These are phyloP conservation scores for Millerozyma miso DNA, from an alignment of 805 yeast species.

Conservation along the genomic window DNA sequence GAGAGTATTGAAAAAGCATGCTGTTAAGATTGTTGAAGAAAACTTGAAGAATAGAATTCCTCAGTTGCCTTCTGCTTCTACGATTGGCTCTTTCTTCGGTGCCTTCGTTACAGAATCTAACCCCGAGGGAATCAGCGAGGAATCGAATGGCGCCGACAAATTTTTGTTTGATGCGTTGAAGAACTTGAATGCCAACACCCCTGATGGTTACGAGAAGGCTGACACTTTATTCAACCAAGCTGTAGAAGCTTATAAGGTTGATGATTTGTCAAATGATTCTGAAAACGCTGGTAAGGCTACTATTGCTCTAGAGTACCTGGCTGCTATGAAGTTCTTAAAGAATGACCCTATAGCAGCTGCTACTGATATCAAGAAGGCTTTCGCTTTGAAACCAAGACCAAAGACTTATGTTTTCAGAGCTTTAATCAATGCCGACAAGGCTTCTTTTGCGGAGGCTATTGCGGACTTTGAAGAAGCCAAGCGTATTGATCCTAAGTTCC, in stretches of 20 bases:
- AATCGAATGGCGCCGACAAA: constrained; percentile 58
- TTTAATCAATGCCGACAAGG: constrained; percentile 75
- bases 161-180: constrained; percentile 63
- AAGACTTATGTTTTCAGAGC: constrained; percentile 82
- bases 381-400: constrained; percentile 67
- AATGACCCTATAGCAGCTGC: constrained; percentile 66
- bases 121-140: constrained; percentile 46
- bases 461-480: constrained; percentile 70
- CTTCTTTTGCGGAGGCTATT: constrained; percentile 54
- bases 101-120: constrained; percentile 65
- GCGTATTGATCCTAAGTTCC: constrained; percentile 60
- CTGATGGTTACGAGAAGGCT: constrained; percentile 61
- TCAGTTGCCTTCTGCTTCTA: constrained; percentile 76
- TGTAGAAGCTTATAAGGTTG: constrained; percentile 40
- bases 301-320: constrained; percentile 77
- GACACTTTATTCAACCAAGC: constrained; percentile 58
- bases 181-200: constrained; percentile 46
- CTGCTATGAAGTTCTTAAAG: constrained; percentile 79
- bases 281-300: constrained; percentile 45
- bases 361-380: constrained; percentile 58
- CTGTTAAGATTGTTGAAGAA: constrained; percentile 66
- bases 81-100: constrained; percentile 80
- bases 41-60: constrained; percentile 48
- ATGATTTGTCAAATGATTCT: constrained; percentile 27
- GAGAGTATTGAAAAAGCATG: constrained; percentile 76